Percentiles rank a stretch among this genome's conserved stretches.
These are phyloP conservation scores for Erythrophleum fordii DNA, from an alignment of 306 rosid genomes.

Conservation along the genomic window DNA sequence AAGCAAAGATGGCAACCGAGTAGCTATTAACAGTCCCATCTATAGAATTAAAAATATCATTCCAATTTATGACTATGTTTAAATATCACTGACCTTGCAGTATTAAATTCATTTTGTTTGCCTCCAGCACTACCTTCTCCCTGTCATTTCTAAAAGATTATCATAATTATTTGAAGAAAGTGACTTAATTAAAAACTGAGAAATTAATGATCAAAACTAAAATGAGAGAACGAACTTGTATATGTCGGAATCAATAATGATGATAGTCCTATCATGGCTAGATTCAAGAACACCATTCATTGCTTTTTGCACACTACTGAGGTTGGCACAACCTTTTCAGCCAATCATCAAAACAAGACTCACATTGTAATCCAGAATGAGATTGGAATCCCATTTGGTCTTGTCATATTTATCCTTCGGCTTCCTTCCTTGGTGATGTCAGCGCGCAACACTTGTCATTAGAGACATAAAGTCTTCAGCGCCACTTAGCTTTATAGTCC, in stretches of 20 bases:
- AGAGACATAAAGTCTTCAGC: constrained; percentile 48
- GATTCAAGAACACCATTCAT: constrained; percentile 72
- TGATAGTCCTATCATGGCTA: constrained; percentile 55
- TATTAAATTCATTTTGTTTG: constrained; percentile 71
- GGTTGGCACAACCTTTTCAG: constrained; percentile 63
- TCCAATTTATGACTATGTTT: constrained; percentile 73
- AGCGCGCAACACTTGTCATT: constrained; percentile 40
- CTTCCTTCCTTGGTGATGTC: constrained; percentile 34
- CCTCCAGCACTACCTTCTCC: constrained; percentile 72
- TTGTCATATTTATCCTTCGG: constrained; percentile 45
- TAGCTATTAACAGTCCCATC: constrained; percentile 71
- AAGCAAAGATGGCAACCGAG: constrained; percentile 63
- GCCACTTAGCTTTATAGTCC: constrained; percentile 44
- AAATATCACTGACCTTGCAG: constrained; percentile 77
- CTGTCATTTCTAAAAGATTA: constrained; percentile 45
- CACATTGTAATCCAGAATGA: constrained; percentile 55
- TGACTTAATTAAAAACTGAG: background rate
- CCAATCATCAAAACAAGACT: constrained; percentile 62
- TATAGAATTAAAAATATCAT: constrained; percentile 79
- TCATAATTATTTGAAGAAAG: background rate
- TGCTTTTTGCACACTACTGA: constrained; percentile 72
- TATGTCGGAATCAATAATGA: constrained; percentile 56
- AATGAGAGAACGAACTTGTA: constrained; percentile 39
- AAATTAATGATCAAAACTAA: background rate
- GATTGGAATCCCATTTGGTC: constrained; percentile 49